Evolutionary conservation across 371 early-diverging fungal species (phyloP), one percentile per base, ranked within the genome.

Genomic region (Mortierella sp.): DNA sequence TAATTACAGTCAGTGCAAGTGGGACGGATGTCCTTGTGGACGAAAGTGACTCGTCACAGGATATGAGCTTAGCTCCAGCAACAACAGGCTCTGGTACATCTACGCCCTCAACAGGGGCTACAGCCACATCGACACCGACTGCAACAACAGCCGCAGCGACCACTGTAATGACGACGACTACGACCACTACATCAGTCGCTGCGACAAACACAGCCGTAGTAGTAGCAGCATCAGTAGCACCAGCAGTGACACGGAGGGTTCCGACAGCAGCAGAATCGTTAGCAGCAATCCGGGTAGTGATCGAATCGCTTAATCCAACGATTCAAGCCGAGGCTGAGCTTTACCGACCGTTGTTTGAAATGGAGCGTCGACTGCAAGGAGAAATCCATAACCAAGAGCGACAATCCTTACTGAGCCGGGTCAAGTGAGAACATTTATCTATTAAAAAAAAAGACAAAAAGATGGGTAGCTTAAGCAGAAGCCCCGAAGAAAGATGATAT

Each of bases 261-360:
- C 61, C 66, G n/a, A 64, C 66, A 16, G 51, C 47, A 2, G 45
- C 25, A 4, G 66, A 71, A 15, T 66, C 60, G 9, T 21, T 74
- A 50, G 70, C 55, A 7, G 75, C 75, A 0, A 44, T 74, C 12
- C 69, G 65, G 4, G 47, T 61, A 29, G 66, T 74, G 25, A 69
- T 74, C 21, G 52, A 70, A 26, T 56, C 66, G 6, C 25, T 74
- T 26, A 47, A 74, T 21, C 57, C 29, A 19, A 52, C 25, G 14
- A 69, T 69, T 48, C 63, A 69, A 14, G 47, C 70, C 1, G 75
- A 74, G 25, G 70, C 29, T 2, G 62, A 51, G 0, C 61, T 74
- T 0, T 58, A 62, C 26, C 60, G 61, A n/a, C 70, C 75, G 2
- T 47, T 74, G 18, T 69, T 74, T 47, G 64, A 74, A 9, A 64